Percentiles rank a stretch among this genome's conserved stretches.
phyloP scores from a whole-genome alignment of 805 yeast genomes.

The Saccharomycodes ludwigii region DNA sequence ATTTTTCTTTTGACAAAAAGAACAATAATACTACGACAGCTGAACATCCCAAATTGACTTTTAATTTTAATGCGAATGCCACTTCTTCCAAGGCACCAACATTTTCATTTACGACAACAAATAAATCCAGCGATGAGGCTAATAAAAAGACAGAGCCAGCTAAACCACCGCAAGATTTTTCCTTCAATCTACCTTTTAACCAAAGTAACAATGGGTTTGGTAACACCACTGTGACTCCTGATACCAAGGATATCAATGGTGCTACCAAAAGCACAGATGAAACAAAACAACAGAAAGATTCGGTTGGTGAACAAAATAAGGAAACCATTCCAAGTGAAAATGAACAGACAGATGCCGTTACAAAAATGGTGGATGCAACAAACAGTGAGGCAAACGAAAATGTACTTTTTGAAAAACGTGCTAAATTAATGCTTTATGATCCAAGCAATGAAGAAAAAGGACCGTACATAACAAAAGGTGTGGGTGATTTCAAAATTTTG shows the following conservation, averaged over 20 bases:
- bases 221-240: constrained; percentile 12
- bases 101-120: constrained; percentile 15
- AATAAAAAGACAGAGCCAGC: constrained; percentile 5
- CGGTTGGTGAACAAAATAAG: constrained; percentile 32
- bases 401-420: constrained; percentile 46
- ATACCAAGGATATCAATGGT: constrained; percentile 3
- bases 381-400: constrained; percentile 86
- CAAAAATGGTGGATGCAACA: constrained; percentile 28
- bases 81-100: constrained; percentile 8
- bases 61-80: constrained; percentile 8
- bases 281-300: constrained; percentile 20
- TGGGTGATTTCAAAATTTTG: constrained; percentile 72
- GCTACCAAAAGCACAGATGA: background rate
- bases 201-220: constrained; percentile 12
- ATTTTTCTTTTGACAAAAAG: constrained; percentile 4
- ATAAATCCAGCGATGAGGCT: background rate
- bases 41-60: background rate
- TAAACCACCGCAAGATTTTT: constrained; percentile 22
- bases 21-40: too few species aligned
- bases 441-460: constrained; percentile 31
- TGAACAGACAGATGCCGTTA: constrained; percentile 37
- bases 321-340: constrained; percentile 33
- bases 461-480: constrained; percentile 54
- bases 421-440: constrained; percentile 56
- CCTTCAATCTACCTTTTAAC: constrained; percentile 23